Percentiles rank a stretch among this genome's conserved stretches.
Conservation (phyloP, 768 basidiomycete species). For the Russula ochroleuca region DNA sequence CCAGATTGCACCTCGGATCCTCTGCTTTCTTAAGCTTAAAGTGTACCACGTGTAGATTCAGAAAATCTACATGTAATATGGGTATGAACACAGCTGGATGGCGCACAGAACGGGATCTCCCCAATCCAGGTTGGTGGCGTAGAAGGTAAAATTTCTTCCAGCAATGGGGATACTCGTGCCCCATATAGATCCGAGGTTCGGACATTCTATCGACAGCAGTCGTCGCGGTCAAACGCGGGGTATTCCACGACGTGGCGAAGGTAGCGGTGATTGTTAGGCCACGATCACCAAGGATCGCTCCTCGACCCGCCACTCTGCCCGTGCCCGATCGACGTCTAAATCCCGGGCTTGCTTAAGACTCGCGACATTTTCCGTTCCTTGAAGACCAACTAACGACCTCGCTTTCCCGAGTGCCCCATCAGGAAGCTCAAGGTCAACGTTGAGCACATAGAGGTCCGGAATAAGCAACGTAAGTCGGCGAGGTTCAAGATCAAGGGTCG, state of each 20-base stretch:
- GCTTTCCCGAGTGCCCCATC: conserved; percentile 49
- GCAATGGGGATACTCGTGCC: neutral
- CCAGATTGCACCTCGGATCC: neutral
- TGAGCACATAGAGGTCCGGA: conserved; percentile 47
- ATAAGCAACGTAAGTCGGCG: conserved; percentile 51
- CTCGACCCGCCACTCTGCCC: conserved; percentile 63
- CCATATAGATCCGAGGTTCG: neutral
- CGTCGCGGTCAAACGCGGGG: neutral
- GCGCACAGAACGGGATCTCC: neutral
- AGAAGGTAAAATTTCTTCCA: neutral
- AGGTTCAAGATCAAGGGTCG: conserved; percentile 64
- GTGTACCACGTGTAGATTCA: neutral
- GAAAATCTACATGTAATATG: neutral
- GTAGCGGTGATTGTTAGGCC: conserved; percentile 30
- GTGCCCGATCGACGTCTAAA: conserved; percentile 58
- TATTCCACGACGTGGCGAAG: neutral
- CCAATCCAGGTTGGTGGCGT: neutral
- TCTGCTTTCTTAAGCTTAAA: neutral
- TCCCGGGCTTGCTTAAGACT: conserved; percentile 54
- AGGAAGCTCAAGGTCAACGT: conserved; percentile 52
- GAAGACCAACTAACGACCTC: conserved; percentile 26
- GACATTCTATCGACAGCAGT: neutral
- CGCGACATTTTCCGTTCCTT: conserved; percentile 37
- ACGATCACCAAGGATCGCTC: conserved; percentile 47
- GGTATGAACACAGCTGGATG: neutral